These are phyloP conservation scores for Umbelopsis sp. DNA, from an alignment of 371 early-diverging fungal species.

Conservation along the genomic window DNA sequence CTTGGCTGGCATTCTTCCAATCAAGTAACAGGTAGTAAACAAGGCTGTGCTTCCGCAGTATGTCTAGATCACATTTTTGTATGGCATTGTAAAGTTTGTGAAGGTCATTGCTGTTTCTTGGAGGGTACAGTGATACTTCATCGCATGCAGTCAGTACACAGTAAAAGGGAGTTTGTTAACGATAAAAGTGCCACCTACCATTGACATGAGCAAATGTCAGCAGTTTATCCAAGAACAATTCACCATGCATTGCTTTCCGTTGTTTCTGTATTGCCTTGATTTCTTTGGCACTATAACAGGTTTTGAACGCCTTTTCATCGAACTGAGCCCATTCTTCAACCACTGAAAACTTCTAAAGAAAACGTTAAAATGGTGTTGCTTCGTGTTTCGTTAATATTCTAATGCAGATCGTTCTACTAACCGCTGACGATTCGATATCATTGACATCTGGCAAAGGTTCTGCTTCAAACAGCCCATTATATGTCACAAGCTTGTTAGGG, in stretches of 20 bases:
- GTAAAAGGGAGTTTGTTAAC: not conserved
- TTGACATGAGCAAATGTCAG: conserved; percentile 12
- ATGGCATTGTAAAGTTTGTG: conserved; percentile 2
- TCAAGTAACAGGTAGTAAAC: conserved; percentile 17
- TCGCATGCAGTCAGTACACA: too few species aligned
- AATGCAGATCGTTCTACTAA: not conserved
- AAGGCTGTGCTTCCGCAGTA: conserved; percentile 14
- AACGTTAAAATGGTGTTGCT: not conserved
- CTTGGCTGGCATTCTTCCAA: conserved; percentile 12
- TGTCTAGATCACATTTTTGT: conserved; percentile 16
- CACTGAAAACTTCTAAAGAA: not conserved
- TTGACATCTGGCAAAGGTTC: not conserved
- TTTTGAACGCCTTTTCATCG: not conserved
- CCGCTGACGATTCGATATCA: not conserved
- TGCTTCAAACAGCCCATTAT: not conserved
- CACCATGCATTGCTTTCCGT: conserved; percentile 11
- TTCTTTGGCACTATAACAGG: not conserved
- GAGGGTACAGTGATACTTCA: conserved; percentile 4
- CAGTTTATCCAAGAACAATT: conserved; percentile 16
- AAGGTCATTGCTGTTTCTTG: not conserved
- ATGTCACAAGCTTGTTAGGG: not conserved
- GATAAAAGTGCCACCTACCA: not conserved
- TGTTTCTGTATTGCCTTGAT: conserved; percentile 8
- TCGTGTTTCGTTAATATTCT: too few species aligned
- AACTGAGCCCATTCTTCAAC: not conserved